phyloP scores from a whole-genome alignment of 139 green algal genomes.

The Chlamydomonas schloesseri region DNA sequence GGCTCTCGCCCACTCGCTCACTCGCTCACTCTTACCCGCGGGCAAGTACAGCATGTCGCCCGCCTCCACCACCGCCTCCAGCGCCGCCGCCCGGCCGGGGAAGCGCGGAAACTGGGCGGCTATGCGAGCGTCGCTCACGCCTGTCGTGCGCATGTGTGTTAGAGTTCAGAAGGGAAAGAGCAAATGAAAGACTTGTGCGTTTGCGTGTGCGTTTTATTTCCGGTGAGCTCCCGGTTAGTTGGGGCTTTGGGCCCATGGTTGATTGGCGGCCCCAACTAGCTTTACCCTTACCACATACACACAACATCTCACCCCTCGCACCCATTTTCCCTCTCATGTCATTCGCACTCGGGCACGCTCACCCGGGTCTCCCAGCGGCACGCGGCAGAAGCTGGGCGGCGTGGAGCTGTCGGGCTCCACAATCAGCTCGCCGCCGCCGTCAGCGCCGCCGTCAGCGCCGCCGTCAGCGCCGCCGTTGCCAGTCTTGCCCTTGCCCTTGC shows the following conservation, averaged over 20 bases:
- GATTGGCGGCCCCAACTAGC: no score
- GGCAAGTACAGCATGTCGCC: conserved; percentile 87
- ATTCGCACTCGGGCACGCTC: no score
- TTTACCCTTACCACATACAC: no score
- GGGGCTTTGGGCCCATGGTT: no score
- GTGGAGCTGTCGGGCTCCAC: conserved; percentile 26
- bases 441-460: conserved; percentile 2
- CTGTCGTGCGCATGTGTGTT: no score
- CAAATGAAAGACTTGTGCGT: no score
- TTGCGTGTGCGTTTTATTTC: no score
- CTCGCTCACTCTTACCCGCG: conserved; percentile 45
- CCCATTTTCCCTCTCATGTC: no score
- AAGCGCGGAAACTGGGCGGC: conserved; percentile 68
- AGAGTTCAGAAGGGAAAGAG: no score
- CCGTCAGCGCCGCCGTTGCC: background rate
- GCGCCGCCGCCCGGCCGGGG: conserved; percentile 64
- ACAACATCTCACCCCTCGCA: no score
- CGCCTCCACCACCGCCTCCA: conserved; percentile 68
- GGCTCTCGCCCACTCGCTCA: background rate
- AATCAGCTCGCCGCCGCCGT: background rate
- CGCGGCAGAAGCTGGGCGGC: conserved; percentile 23
- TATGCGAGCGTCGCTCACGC: no score
- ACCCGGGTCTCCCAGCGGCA: conserved; percentile 44
- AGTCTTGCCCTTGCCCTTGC: background rate
- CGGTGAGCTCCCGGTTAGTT: no score